Percentiles rank a stretch among this genome's conserved stretches.
phyloP scores from a whole-genome alignment of 2,329 filamentous ascomycete genomes.

The Diplocarpon mali region DNA sequence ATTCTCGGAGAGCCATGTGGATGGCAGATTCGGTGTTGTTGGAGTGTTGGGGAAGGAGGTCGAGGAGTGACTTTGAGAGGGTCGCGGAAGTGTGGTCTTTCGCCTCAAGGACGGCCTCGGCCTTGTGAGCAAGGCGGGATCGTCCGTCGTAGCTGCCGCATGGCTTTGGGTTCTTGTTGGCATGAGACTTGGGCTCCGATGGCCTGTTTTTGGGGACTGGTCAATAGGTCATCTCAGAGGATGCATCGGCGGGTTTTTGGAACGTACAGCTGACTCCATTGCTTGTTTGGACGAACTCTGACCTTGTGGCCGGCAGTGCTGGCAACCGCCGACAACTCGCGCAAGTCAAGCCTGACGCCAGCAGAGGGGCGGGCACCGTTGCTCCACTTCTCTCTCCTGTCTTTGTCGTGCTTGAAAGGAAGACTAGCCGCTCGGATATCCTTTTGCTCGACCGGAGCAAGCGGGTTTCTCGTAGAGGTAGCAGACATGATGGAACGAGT shows the following conservation, averaged over 20 bases:
- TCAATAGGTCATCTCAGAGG: not conserved
- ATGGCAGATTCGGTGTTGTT: conserved; percentile 20
- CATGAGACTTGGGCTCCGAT: conserved; percentile 14
- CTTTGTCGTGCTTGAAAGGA: conserved; percentile 25
- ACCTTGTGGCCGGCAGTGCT: conserved; percentile 9
- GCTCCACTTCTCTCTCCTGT: conserved; percentile 24
- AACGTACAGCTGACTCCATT: conserved; percentile 15
- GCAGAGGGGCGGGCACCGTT: conserved; percentile 16
- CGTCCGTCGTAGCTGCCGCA: conserved; percentile 3
- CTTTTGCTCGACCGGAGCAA: conserved; percentile 16
- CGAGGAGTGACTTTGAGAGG: conserved; percentile 24
- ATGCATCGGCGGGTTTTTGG: not conserved
- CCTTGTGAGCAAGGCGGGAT: conserved; percentile 17
- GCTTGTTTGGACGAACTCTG: conserved; percentile 22
- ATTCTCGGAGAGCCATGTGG: conserved; percentile 13
- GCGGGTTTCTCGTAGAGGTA: conserved; percentile 6
- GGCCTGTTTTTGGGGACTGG: conserved; percentile 1
- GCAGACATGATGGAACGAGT: conserved; percentile 9
- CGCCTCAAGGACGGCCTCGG: conserved; percentile 17
- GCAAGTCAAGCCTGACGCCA: conserved; percentile 9
- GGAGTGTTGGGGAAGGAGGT: conserved; percentile 22
- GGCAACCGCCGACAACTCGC: conserved; percentile 4
- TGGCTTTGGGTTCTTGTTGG: conserved; percentile 18
- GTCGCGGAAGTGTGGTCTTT: conserved; percentile 12
- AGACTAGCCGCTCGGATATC: conserved; percentile 25